A percentile compares a stretch with the other conserved stretches of the same genome.
phyloP scores from a whole-genome alignment of 139 green algal genomes.

The Coelastrella sp. region DNA sequence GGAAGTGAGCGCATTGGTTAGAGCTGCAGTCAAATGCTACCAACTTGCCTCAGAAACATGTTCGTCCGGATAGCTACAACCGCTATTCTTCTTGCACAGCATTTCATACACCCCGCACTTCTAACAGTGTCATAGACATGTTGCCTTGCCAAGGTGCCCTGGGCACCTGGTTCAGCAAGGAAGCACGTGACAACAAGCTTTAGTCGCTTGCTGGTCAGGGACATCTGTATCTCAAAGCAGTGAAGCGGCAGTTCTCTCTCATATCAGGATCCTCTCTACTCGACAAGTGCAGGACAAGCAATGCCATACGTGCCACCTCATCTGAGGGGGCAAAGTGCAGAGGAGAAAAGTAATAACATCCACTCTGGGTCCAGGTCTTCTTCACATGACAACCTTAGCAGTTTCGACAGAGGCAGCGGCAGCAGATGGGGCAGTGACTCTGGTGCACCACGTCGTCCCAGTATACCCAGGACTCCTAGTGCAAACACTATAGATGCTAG shows the following conservation, averaged over 20 bases:
- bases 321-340: slow-evolving; percentile 13
- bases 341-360: neutral
- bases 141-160: neutral
- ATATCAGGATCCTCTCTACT: neutral
- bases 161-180: too few relatives aligned
- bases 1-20: too few relatives aligned
- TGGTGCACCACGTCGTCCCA: neutral
- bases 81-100: too few relatives aligned
- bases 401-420: slow-evolving; percentile 6
- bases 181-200: too few relatives aligned
- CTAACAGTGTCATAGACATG: slow-evolving; percentile 13
- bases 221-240: too few relatives aligned
- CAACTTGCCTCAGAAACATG: too few relatives aligned
- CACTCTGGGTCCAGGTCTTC: neutral
- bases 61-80: too few relatives aligned
- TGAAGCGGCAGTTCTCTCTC: too few relatives aligned
- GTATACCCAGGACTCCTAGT: slow-evolving; percentile 28
- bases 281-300: neutral
- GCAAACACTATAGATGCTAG: slow-evolving; percentile 19
- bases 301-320: slow-evolving; percentile 50
- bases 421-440: slow-evolving; percentile 10
- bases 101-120: neutral
- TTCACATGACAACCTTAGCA: slow-evolving; percentile 32
- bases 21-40: too few relatives aligned
- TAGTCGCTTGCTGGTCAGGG: too few relatives aligned